Evolutionary conservation across 345 rosid species (phyloP).

Genomic region (Camelina laxa): DNA sequence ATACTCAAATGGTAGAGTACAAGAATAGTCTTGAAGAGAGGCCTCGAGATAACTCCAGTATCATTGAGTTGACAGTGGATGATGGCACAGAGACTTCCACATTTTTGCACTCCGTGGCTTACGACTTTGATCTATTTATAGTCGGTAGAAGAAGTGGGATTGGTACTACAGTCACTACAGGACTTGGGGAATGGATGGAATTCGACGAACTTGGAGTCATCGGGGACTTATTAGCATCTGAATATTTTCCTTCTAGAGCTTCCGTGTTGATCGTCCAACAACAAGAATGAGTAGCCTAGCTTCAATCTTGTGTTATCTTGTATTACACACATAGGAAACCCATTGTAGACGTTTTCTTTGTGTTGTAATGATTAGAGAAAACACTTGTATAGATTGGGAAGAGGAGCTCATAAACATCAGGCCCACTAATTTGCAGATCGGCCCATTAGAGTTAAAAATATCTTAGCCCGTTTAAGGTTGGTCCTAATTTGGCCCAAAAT

Average conservation of each 20-base stretch:
- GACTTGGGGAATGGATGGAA: constrained; percentile 66
- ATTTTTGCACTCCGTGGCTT: constrained; percentile 44
- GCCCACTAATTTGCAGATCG: neutral
- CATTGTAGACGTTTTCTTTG: neutral
- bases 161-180: constrained; percentile 44
- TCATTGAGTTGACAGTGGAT: constrained; percentile 36
- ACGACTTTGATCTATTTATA: constrained; percentile 49
- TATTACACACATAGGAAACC: neutral
- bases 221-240: constrained; percentile 71
- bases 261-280: constrained; percentile 65
- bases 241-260: constrained; percentile 47
- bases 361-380: neutral
- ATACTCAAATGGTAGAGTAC: constrained; percentile 32
- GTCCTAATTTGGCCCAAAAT: neutral
- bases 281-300: constrained; percentile 34
- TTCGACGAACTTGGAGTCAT: constrained; percentile 64
- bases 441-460: neutral
- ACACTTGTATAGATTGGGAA: neutral
- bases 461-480: neutral
- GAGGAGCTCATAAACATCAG: neutral
- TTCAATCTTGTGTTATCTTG: neutral
- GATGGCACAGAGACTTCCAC: constrained; percentile 51
- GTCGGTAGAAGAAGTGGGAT: constrained; percentile 57
- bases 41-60: neutral
- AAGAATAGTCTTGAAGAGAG: neutral